Base-by-base conservation (phyloP, 345 rosid species). In the Lumnitzera littorea region DNA sequence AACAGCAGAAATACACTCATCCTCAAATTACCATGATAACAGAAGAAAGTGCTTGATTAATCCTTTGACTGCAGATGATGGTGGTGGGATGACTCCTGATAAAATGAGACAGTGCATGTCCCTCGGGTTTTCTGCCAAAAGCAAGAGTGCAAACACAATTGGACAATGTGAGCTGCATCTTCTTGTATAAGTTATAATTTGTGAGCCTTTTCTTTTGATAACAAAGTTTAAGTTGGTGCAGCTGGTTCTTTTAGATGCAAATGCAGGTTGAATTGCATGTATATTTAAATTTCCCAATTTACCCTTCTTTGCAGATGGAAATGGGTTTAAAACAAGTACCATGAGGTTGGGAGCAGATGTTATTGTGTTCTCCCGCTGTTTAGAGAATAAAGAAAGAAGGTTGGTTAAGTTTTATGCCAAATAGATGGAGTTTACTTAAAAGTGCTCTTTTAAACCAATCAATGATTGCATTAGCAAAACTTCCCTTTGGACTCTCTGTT, bases 301-400 rank as follows among this genome's bases (percentile, higher is more conserved):
- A 53, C 11, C 46, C 16, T 31, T 46, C 48, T 51, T 43, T 61
- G 46, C 74, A 90, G 92, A 87, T 79, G 95, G 97, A 51, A 90
- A 90, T 74, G 95, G 97, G 15, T 83, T 90, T 55, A 90, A 90
- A 68, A 87, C 95, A 14, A 85, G 95, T 64, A 82, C 88, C 11
- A 90, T 90, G 97, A 87, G 92, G 73, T 87, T 90, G 52, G 92
- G 97, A 53, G 90, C 95, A 54, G 97, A 90, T 78, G 92, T 81
- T 12, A 77, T 90, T 54, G 97, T 90, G 69, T 83, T 90, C 59
- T 74, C 97, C 2, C 79, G 81, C 31, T 74, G 83, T 67, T 61
- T 16, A 3, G 83, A 82, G 54, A 54, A 17, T 46, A 74, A 73
- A 51, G 84, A 82, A 56, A 72, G 59, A 15, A 75, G 86, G 89